Evolutionary conservation across 1,139 yeast species (phyloP).

Genomic region (Pichia sp.): DNA sequence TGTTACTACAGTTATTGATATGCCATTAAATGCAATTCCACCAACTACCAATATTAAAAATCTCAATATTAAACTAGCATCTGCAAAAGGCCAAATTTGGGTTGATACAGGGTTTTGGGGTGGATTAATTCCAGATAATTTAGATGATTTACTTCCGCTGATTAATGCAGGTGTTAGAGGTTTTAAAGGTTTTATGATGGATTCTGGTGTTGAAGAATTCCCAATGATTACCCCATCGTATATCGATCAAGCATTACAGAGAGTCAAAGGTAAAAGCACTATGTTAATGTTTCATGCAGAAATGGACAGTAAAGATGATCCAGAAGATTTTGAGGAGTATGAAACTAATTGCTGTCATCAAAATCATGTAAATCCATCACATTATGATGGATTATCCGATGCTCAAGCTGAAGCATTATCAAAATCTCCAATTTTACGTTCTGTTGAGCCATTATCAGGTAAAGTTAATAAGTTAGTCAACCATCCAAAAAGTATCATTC

Average conservation of each 20-base stretch:
- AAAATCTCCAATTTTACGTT: constrained; percentile 46
- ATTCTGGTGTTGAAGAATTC: constrained; percentile 90
- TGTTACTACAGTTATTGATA: constrained; percentile 89
- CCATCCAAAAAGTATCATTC: background rate
- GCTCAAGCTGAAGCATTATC: constrained; percentile 49
- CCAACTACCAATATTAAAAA: constrained; percentile 85
- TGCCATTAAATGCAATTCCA: constrained; percentile 94
- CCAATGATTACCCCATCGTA: constrained; percentile 67
- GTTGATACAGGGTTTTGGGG: constrained; percentile 97
- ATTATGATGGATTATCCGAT: constrained; percentile 34
- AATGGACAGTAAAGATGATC: constrained; percentile 32
- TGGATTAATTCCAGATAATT: constrained; percentile 76
- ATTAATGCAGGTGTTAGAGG: constrained; percentile 85
- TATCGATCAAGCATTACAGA: constrained; percentile 58
- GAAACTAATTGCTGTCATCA: background rate
- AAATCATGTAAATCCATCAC: constrained; percentile 8
- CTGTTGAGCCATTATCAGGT: constrained; percentile 54
- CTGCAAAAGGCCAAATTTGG: constrained; percentile 81
- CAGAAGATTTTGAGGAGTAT: too few relatives aligned
- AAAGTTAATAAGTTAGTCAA: constrained; percentile 43
- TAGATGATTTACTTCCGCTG: constrained; percentile 62
- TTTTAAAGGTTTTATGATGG: constrained; percentile 84
- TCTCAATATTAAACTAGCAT: constrained; percentile 64
- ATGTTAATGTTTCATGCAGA: constrained; percentile 92
- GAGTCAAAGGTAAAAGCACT: constrained; percentile 56